phyloP scores from a whole-genome alignment of 2,329 filamentous ascomycete species.

The Colletotrichum agaves region DNA sequence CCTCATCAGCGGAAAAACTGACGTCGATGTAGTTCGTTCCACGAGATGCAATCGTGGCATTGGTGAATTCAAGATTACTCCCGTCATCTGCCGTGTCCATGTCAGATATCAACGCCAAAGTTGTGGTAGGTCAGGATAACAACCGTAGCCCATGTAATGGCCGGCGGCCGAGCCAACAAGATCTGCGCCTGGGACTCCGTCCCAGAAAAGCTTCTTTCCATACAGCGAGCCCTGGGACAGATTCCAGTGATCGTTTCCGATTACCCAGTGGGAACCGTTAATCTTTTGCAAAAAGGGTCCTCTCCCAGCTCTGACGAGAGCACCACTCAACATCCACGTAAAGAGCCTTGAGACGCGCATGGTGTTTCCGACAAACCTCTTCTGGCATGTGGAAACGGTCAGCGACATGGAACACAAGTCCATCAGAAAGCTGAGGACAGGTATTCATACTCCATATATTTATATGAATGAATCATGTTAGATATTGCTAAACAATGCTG shows the following conservation, averaged over 20 bases:
- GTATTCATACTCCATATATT: neutral
- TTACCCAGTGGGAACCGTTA: constrained; percentile 32
- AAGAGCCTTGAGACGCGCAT: constrained; percentile 25
- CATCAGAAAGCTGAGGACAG: neutral
- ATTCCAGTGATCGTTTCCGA: constrained; percentile 38
- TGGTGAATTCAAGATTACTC: constrained; percentile 29
- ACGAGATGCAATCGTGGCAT: constrained; percentile 28
- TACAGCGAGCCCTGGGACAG: constrained; percentile 34
- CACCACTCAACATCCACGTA: neutral
- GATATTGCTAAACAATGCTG: neutral
- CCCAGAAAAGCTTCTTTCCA: constrained; percentile 34
- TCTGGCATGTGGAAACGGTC: no score
- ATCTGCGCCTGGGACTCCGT: constrained; percentile 33
- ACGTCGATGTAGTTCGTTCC: constrained; percentile 35
- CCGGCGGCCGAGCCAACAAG: constrained; percentile 35
- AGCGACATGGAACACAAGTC: no score
- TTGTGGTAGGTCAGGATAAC: neutral
- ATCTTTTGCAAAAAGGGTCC: constrained; percentile 33
- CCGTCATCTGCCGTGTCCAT: constrained; percentile 28
- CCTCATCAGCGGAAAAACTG: constrained; percentile 31
- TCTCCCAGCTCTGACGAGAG: constrained; percentile 17
- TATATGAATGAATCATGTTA: neutral
- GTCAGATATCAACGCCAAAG: constrained; percentile 10
- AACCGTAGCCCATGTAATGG: constrained; percentile 34
- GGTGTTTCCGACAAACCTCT: neutral